Conservation (phyloP, 2,329 filamentous ascomycete species). For the Clonostachys sp. region DNA sequence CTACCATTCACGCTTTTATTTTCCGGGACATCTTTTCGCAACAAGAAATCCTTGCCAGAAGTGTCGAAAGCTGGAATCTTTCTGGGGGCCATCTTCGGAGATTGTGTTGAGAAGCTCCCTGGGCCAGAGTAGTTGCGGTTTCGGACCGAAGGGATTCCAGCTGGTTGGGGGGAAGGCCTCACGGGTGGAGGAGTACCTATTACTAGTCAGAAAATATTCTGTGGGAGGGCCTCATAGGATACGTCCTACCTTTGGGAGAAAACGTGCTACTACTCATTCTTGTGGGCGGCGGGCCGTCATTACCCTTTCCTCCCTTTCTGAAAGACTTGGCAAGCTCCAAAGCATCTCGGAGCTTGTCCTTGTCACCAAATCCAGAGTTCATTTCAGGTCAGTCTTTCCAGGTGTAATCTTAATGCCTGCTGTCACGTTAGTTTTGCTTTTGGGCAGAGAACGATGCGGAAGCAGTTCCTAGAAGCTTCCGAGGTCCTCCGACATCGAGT, state of each 20-base stretch:
- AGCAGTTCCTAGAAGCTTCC: too few species aligned
- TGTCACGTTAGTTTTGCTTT: too few species aligned
- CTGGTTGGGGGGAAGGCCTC: background rate
- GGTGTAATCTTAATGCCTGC: too few species aligned
- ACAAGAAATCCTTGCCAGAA: too few species aligned
- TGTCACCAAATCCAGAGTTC: conserved; percentile 11
- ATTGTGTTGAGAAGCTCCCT: background rate
- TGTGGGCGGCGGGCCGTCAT: background rate
- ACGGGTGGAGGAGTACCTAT: background rate
- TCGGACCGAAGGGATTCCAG: background rate
- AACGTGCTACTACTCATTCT: background rate
- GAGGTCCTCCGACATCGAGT: too few species aligned
- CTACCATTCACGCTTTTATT: too few species aligned
- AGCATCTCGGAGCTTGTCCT: conserved; percentile 16
- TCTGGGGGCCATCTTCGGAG: too few species aligned
- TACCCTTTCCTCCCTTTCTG: conserved; percentile 5
- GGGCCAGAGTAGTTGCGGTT: background rate
- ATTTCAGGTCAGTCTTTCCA: background rate
- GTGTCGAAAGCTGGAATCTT: too few species aligned
- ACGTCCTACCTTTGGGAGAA: background rate
- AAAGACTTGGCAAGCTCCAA: conserved; percentile 16
- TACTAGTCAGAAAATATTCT: background rate
- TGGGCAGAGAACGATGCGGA: too few species aligned
- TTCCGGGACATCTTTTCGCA: too few species aligned
- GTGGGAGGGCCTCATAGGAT: background rate